Evolutionary conservation across 2,329 filamentous ascomycete genomes (phyloP).

Genomic region (Zymoseptoria pseudotritici): DNA sequence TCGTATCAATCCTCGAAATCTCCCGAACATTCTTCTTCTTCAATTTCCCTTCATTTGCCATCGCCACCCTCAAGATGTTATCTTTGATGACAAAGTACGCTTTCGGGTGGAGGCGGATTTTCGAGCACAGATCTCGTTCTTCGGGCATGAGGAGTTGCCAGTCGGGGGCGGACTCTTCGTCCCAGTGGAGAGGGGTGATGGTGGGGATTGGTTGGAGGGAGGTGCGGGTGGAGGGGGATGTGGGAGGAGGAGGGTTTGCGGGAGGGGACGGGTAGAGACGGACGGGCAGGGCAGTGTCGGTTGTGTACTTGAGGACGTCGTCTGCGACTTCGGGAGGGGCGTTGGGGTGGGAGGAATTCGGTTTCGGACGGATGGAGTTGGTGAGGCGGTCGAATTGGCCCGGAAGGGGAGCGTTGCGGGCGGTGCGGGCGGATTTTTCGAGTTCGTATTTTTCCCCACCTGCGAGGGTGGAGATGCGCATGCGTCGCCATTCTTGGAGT

Average conservation of each 20-base stretch:
- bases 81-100: slow-evolving; percentile 94
- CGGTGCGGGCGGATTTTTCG: slow-evolving; percentile 71
- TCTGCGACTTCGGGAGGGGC: slow-evolving; percentile 21
- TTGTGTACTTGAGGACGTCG: slow-evolving; percentile 28
- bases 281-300: slow-evolving; percentile 25
- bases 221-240: slow-evolving; percentile 17
- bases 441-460: slow-evolving; percentile 87
- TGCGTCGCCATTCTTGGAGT: slow-evolving; percentile 85
- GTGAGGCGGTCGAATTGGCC: slow-evolving; percentile 26
- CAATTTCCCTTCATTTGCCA: slow-evolving; percentile 77
- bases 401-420: slow-evolving; percentile 42
- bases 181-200: slow-evolving; percentile 58
- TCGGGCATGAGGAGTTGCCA: slow-evolving; percentile 77
- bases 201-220: slow-evolving; percentile 35
- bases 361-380: slow-evolving; percentile 22
- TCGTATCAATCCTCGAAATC: slow-evolving; percentile 73
- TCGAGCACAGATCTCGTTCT: slow-evolving; percentile 78
- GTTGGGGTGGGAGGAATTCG: slow-evolving; percentile 7
- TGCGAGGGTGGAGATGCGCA: slow-evolving; percentile 75
- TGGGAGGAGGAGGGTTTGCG: slow-evolving; percentile 26
- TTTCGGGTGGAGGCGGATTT: slow-evolving; percentile 81
- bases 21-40: slow-evolving; percentile 94
- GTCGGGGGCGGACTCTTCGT: slow-evolving; percentile 70
- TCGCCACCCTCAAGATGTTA: slow-evolving; percentile 78
- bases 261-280: slow-evolving; percentile 16